Evolutionary conservation across 2,329 filamentous ascomycete species (phyloP).

Genomic region (Cryphonectria carpinicola): DNA sequence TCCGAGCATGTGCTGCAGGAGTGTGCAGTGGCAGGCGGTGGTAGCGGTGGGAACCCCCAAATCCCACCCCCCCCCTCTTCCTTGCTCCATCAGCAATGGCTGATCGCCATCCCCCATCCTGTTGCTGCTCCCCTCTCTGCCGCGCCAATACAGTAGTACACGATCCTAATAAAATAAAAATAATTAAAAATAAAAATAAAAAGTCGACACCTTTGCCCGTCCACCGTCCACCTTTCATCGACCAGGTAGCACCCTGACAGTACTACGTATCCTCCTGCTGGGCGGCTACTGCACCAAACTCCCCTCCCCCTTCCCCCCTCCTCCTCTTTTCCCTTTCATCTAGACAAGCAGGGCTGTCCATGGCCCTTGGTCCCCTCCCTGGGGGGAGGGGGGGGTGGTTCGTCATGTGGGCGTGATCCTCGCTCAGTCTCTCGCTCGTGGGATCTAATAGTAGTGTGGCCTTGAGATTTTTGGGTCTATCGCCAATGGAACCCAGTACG

Average conservation of each 20-base stretch:
- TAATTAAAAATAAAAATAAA: background rate
- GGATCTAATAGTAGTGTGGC: background rate
- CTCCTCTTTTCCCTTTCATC: background rate
- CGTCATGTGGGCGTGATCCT: conserved; percentile 7
- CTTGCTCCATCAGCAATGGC: background rate
- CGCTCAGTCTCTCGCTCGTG: conserved; percentile 8
- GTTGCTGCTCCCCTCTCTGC: background rate
- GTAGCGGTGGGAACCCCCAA: background rate
- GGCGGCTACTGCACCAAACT: background rate
- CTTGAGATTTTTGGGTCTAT: conserved; percentile 11
- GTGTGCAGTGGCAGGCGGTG: background rate
- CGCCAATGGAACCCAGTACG: conserved; percentile 22
- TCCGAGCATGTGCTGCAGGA: background rate
- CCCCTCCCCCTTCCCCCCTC: no score
- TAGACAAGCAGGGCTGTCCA: background rate
- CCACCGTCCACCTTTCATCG: background rate
- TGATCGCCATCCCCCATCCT: conserved; percentile 1
- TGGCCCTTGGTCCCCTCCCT: background rate
- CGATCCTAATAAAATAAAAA: background rate
- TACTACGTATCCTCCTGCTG: background rate
- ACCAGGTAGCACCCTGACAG: conserved; percentile 3
- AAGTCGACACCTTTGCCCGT: background rate
- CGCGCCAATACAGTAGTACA: conserved; percentile 14
- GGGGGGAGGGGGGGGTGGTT: background rate
- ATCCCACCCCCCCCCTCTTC: background rate